These are phyloP conservation scores for Fremontodendron californicum DNA, from an alignment of 345 rosid genomes.

Conservation along the genomic window DNA sequence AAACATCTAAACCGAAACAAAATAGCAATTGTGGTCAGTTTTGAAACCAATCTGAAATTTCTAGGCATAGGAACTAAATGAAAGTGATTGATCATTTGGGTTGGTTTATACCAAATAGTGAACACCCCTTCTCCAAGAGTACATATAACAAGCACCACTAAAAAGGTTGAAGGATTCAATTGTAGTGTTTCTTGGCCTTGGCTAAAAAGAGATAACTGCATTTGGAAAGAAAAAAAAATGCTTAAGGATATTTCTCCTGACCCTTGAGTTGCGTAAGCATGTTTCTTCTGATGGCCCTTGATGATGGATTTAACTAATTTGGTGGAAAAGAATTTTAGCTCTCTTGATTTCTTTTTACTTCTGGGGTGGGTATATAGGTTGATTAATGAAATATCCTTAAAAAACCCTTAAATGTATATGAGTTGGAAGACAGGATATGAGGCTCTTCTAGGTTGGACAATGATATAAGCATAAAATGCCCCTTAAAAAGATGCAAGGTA, in stretches of 20 bases:
- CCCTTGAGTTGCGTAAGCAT: neutral
- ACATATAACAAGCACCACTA: neutral
- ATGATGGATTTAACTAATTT: neutral
- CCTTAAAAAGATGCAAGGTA: neutral
- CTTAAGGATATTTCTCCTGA: neutral
- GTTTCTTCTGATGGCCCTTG: neutral
- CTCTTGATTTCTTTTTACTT: neutral
- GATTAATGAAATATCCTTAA: neutral
- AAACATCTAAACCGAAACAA: neutral
- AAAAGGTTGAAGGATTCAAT: neutral
- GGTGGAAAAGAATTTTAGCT: neutral
- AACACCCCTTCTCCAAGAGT: neutral
- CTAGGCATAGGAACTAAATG: neutral
- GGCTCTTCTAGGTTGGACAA: neutral
- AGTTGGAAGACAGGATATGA: neutral
- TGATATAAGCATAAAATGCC: neutral
- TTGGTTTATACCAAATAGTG: neutral
- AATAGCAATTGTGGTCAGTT: neutral
- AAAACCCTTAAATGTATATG: neutral
- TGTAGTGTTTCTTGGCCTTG: neutral
- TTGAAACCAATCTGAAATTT: neutral
- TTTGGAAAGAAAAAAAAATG: neutral
- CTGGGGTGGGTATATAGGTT: neutral
- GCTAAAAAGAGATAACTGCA: neutral
- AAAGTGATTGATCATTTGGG: neutral